Evolutionary conservation across 1,284 basidiomycete species (phyloP).

Genomic region (Ustilago vetiveriae): DNA sequence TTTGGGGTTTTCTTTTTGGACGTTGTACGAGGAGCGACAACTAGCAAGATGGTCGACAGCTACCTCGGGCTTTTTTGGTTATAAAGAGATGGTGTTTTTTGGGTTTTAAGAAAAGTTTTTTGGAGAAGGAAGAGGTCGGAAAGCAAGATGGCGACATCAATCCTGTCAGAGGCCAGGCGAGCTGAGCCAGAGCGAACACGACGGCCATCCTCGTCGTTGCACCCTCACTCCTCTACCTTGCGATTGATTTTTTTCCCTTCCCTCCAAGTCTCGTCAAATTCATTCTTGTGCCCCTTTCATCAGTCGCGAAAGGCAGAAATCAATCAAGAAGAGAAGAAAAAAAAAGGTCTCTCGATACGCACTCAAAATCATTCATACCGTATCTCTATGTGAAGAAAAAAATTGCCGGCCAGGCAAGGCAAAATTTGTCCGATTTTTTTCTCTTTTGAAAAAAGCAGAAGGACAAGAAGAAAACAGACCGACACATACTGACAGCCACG

Average conservation of each 20-base stretch:
- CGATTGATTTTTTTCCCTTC: too few relatives aligned
- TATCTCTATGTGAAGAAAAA: conserved; percentile 2
- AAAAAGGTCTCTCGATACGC: neutral
- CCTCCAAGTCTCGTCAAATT: too few relatives aligned
- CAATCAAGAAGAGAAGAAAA: neutral
- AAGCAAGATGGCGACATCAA: conserved; percentile 17
- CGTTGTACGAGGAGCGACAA: conserved; percentile 40
- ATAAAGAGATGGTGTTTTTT: conserved; percentile 42
- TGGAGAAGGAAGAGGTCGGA: conserved; percentile 33
- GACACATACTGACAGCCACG: too few relatives aligned
- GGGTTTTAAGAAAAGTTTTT: conserved; percentile 41
- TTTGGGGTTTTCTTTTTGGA: conserved; percentile 35
- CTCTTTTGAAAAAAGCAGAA: too few relatives aligned
- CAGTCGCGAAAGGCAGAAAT: conserved; percentile 2
- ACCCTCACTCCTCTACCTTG: too few relatives aligned
- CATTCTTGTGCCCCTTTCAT: too few relatives aligned
- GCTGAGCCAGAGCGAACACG: too few relatives aligned
- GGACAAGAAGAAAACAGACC: too few relatives aligned
- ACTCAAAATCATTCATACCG: too few relatives aligned
- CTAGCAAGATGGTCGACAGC: conserved; percentile 20
- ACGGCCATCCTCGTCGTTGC: neutral
- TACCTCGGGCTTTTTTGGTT: conserved; percentile 37
- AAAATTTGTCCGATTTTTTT: too few relatives aligned
- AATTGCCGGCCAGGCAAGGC: neutral
- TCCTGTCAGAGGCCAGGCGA: too few relatives aligned